phyloP scores from a whole-genome alignment of 345 rosid species.

The Erysimum cheiranthoides region DNA sequence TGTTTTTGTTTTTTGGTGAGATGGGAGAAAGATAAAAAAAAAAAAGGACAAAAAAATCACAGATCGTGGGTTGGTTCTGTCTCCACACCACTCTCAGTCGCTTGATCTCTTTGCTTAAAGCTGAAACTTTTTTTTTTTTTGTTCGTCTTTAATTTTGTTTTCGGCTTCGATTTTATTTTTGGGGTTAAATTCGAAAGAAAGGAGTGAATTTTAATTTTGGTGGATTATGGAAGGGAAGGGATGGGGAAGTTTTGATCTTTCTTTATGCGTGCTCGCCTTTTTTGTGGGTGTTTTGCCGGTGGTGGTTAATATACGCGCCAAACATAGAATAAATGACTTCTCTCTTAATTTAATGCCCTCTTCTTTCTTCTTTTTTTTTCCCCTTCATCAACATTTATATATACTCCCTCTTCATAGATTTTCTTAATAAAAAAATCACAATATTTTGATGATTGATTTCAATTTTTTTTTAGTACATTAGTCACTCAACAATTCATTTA shows the following conservation, averaged over 20 bases:
- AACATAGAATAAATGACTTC: slow-evolving; percentile 47
- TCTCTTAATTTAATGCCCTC: slow-evolving; percentile 19
- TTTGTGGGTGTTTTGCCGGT: slow-evolving; percentile 45
- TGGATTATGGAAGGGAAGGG: slow-evolving; percentile 16
- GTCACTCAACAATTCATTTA: neutral
- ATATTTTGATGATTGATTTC: neutral
- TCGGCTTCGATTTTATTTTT: slow-evolving; percentile 8
- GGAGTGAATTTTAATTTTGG: slow-evolving; percentile 38
- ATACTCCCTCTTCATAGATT: neutral
- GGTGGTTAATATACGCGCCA: slow-evolving; percentile 78
- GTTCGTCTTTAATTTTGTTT: slow-evolving; percentile 20
- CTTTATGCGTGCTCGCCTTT: slow-evolving; percentile 41
- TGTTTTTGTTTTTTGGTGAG: neutral
- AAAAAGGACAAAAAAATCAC: slow-evolving; percentile 16
- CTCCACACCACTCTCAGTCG: slow-evolving; percentile 43
- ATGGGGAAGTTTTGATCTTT: slow-evolving; percentile 50
- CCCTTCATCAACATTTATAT: neutral
- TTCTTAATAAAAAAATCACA: neutral
- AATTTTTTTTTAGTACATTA: neutral
- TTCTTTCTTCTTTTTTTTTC: neutral
- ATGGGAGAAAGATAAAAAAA: slow-evolving; percentile 11
- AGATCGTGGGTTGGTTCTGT: slow-evolving; percentile 39
- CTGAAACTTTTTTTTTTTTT: slow-evolving; percentile 21
- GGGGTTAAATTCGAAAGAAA: slow-evolving; percentile 19
- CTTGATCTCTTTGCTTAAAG: slow-evolving; percentile 44